phyloP scores from a whole-genome alignment of 495 filamentous ascomycete species.

The Talaromyces ruber region DNA sequence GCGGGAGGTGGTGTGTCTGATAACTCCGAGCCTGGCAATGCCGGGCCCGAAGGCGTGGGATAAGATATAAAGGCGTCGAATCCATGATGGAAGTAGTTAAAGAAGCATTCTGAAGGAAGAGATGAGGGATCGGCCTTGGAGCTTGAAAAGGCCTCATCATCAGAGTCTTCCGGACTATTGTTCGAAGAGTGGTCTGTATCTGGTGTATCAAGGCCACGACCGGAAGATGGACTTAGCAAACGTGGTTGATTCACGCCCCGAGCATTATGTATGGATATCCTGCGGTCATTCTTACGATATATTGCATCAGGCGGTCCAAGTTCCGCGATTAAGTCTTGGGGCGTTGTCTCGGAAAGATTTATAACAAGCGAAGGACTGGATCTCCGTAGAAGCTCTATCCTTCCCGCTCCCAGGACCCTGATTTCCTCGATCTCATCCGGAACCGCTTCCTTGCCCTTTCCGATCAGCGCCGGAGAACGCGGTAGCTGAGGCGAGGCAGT shows the following conservation, averaged over 20 bases:
- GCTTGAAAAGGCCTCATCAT: slow-evolving; percentile 43
- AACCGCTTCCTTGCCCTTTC: slow-evolving; percentile 54
- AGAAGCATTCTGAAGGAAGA: slow-evolving; percentile 68
- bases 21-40: slow-evolving; percentile 41
- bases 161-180: slow-evolving; percentile 69
- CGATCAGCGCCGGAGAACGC: slow-evolving; percentile 43
- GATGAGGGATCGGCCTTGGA: slow-evolving; percentile 28
- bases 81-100: slow-evolving; percentile 93
- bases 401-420: slow-evolving; percentile 63
- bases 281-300: slow-evolving; percentile 84
- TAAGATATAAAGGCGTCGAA: slow-evolving; percentile 90
- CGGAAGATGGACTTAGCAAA: slow-evolving; percentile 28
- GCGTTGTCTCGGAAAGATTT: slow-evolving; percentile 68
- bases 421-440: slow-evolving; percentile 78
- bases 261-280: slow-evolving; percentile 73
- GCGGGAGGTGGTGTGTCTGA: slow-evolving; percentile 28
- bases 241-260: slow-evolving; percentile 31
- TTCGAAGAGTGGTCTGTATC: slow-evolving; percentile 81
- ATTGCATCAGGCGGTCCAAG: slow-evolving; percentile 93
- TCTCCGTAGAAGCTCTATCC: slow-evolving; percentile 64
- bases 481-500: slow-evolving; percentile 62
- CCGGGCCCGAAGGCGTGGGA: slow-evolving; percentile 56
- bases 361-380: slow-evolving; percentile 55
- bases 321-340: slow-evolving; percentile 82
- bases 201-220: slow-evolving; percentile 31